Conservation (phyloP, 1,139 yeast species). For the Debaryomyces coudertii region DNA sequence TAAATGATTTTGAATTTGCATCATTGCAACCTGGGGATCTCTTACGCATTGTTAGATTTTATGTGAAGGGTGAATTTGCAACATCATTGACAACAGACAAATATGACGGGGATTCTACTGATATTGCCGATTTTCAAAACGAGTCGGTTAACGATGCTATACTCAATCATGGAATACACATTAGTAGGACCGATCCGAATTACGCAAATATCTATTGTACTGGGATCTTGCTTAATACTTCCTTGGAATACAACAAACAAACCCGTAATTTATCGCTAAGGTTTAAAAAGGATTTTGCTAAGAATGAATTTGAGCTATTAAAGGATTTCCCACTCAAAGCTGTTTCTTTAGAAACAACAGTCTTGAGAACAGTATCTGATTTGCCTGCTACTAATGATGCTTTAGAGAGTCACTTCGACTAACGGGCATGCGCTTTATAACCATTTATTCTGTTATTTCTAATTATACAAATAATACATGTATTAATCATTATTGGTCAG, state of each 20-base stretch:
- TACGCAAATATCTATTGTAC: slow-evolving; percentile 31
- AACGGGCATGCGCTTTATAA: not conserved
- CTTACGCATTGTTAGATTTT: slow-evolving; percentile 34
- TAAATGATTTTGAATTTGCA: slow-evolving; percentile 25
- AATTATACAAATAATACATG: slow-evolving; percentile 3
- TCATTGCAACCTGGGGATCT: slow-evolving; percentile 39
- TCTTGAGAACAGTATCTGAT: slow-evolving; percentile 20
- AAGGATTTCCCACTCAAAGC: slow-evolving; percentile 37
- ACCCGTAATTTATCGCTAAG: slow-evolving; percentile 24
- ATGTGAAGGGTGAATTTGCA: slow-evolving; percentile 19
- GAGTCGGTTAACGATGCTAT: not conserved
- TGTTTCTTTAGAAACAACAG: slow-evolving; percentile 38
- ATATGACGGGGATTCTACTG: not conserved
- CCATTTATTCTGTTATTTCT: slow-evolving; percentile 2
- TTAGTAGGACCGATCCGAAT: slow-evolving; percentile 17
- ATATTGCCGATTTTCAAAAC: not conserved
- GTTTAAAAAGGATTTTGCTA: slow-evolving; percentile 18
- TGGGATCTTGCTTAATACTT: slow-evolving; percentile 36
- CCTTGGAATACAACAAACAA: slow-evolving; percentile 24
- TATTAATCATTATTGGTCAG: slow-evolving; percentile 1
- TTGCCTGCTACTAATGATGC: slow-evolving; percentile 3
- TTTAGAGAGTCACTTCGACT: not conserved
- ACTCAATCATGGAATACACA: slow-evolving; percentile 4
- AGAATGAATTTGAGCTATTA: slow-evolving; percentile 22
- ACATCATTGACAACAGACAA: not conserved